phyloP scores from a whole-genome alignment of 148 eudicot genomes.

The Pouteria glomerata region DNA sequence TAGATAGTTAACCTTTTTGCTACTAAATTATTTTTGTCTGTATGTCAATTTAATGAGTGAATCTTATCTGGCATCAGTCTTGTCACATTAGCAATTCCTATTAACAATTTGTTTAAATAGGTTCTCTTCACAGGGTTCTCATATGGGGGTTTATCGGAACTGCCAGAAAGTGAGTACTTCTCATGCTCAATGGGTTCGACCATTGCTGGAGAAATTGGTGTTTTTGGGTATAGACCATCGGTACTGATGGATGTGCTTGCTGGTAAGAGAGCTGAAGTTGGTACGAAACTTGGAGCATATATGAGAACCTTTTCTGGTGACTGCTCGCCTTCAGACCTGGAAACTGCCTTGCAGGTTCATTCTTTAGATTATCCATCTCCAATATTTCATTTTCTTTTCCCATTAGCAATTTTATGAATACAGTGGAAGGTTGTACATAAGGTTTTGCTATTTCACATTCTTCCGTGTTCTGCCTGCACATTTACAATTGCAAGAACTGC shows the following conservation, averaged over 20 bases:
- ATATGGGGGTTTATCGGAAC: conserved; percentile 87
- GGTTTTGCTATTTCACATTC: not conserved
- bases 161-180: conserved; percentile 73
- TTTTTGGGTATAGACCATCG: conserved; percentile 83
- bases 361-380: conserved; percentile 5
- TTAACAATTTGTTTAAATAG: conserved; percentile 40
- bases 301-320: conserved; percentile 86
- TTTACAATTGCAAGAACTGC: not conserved
- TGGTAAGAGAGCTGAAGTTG: conserved; percentile 94
- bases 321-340: conserved; percentile 89
- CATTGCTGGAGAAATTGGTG: conserved; percentile 88
- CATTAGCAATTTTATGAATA: not conserved
- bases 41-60: not conserved
- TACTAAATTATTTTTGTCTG: not conserved
- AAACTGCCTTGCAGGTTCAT: conserved; percentile 83
- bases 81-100: conserved; percentile 16
- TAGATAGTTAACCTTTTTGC: not conserved
- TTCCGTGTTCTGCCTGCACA: not conserved
- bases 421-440: not conserved
- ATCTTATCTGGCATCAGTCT: not conserved
- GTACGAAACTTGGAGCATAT: conserved; percentile 78
- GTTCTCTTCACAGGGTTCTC: conserved; percentile 84
- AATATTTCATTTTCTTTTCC: not conserved
- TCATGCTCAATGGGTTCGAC: conserved; percentile 89
- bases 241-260: conserved; percentile 88